Conservation (phyloP, 176 grass and related monocot species). For the Sorghum bicolor region Sorghum_bicolor_NCBIv3 NC_012873.2:4389501-4390000, state of each 20-base stretch:
- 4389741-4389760: background rate
- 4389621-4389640: background rate
- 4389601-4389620: background rate
- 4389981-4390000: too few relatives aligned
- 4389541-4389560: background rate
- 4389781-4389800: background rate
- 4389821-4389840: too few relatives aligned
- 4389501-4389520: background rate
- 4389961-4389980: too few relatives aligned
- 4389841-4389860: too few relatives aligned
- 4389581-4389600: background rate
- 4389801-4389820: too few relatives aligned
- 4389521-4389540: slow-evolving; percentile 17
- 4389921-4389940: too few relatives aligned
- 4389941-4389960: too few relatives aligned
- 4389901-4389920: too few relatives aligned
- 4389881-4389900: too few relatives aligned
- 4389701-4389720: background rate
- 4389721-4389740: background rate
- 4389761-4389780: background rate
- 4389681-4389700: background rate
- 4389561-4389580: background rate
- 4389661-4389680: background rate
- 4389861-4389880: too few relatives aligned
- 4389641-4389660: background rate